Conservation (phyloP, 805 yeast genomes). For the Nakazawaea anatomiae region DNA sequence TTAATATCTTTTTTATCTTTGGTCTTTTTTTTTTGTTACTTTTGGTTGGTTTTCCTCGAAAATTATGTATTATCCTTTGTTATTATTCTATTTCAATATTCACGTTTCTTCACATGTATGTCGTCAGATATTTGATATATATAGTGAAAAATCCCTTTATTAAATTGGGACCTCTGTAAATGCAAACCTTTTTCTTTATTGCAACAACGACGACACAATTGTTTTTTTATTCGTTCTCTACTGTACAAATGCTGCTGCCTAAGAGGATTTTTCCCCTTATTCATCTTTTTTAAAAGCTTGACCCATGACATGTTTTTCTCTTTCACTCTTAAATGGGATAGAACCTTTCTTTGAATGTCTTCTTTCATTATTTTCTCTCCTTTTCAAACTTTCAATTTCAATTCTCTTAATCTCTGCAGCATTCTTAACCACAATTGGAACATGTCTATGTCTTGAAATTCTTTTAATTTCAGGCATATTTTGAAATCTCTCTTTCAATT, state of each 20-base stretch:
- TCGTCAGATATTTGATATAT: too few relatives aligned
- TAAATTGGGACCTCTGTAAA: too few relatives aligned
- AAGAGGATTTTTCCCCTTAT: conserved; percentile 7
- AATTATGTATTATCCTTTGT: too few relatives aligned
- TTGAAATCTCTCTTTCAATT: conserved; percentile 86
- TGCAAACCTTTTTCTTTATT: too few relatives aligned
- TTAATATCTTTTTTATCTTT: too few relatives aligned
- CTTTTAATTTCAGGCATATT: conserved; percentile 95
- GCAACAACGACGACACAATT: too few relatives aligned
- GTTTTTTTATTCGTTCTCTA: too few relatives aligned
- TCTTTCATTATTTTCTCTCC: conserved; percentile 79
- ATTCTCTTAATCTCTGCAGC: conserved; percentile 80
- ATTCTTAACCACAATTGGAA: conserved; percentile 82
- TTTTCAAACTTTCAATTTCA: conserved; percentile 68
- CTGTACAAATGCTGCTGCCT: background rate
- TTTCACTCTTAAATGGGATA: conserved; percentile 58
- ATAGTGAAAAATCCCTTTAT: too few relatives aligned
- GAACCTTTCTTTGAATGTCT: conserved; percentile 65
- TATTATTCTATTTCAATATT: too few relatives aligned
- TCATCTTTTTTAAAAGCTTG: conserved; percentile 53
- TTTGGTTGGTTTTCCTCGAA: too few relatives aligned
- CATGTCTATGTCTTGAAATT: conserved; percentile 86
- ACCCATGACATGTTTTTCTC: conserved; percentile 83
- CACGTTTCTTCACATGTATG: too few relatives aligned
- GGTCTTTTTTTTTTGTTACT: too few relatives aligned